These are phyloP conservation scores for Tolypocladium album DNA, from an alignment of 2,329 filamentous ascomycete species.

Conservation along the genomic window DNA sequence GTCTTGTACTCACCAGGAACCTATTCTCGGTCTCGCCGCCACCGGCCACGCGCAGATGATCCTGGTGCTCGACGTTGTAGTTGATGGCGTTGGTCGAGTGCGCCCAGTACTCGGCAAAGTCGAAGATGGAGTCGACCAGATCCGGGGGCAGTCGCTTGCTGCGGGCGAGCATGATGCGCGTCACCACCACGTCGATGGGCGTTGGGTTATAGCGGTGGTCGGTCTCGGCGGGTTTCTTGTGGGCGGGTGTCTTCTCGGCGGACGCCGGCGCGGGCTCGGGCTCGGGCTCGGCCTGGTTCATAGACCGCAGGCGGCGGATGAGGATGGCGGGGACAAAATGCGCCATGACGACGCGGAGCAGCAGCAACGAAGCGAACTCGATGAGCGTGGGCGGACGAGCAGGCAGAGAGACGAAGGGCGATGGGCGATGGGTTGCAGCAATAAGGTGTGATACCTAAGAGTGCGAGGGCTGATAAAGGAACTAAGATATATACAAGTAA, in stretches of 20 bases:
- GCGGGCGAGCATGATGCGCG: conserved; percentile 35
- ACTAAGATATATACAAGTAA: too few species aligned
- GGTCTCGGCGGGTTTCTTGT: conserved; percentile 1
- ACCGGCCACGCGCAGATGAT: conserved; percentile 12
- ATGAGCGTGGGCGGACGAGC: not conserved
- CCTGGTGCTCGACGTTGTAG: conserved; percentile 11
- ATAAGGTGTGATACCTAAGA: too few species aligned
- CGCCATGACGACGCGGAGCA: conserved; percentile 14
- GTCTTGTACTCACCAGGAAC: conserved; percentile 19
- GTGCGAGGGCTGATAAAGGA: too few species aligned
- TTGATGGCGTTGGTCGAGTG: conserved; percentile 28
- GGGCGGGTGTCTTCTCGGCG: conserved; percentile 1
- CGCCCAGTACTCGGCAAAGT: conserved; percentile 53
- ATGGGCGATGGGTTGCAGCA: not conserved
- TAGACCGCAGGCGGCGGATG: conserved; percentile 7
- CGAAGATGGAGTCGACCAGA: conserved; percentile 43
- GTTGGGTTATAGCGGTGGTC: conserved; percentile 21
- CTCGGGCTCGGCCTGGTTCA: not conserved
- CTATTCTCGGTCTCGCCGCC: conserved; percentile 14
- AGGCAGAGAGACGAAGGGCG: not conserved
- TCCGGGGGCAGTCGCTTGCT: conserved; percentile 38
- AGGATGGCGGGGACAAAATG: conserved; percentile 13
- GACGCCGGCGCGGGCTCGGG: not conserved
- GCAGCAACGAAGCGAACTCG: conserved; percentile 4
- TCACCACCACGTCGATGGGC: conserved; percentile 36